Evolutionary conservation across 768 basidiomycete species (phyloP), one percentile per base, ranked within the genome.

Genomic region (Agaricus subrufescens): DNA sequence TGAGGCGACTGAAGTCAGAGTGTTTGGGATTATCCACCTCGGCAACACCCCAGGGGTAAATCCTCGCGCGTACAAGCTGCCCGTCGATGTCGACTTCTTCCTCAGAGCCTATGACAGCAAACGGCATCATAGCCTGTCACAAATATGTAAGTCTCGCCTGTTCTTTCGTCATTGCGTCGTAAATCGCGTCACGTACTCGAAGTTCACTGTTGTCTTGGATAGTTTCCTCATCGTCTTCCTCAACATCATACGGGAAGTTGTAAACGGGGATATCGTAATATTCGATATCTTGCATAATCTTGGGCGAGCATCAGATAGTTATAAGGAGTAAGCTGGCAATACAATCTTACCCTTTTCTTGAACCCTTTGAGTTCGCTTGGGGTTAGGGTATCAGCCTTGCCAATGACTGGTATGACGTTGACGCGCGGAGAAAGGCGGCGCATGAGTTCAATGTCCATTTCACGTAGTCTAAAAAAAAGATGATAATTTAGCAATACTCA

Each of bases 211-310:
- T 99, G 70, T 99, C 97, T 65, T 89, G 86, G 58, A 99, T 92
- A 3, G 97, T 99, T 66, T 98, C 97, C 66, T 98, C 95, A 67
- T 99, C 97, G 67, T 99, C 97, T 71, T 99, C 97, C 71, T 99
- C 97, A 6, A 96, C 87, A 63, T 98, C 97, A 69, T 98, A 99
- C 0, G 97, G 97, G 81, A 99, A 99, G 76, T 98, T 98, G 80
- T 98, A 98, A 40, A 98, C 89, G 4, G 97, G 97, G 63, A 99
- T 98, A 61, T 89, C 88, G 66, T 98, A 98, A 76, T 98, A 83
- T 66, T 98, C 96, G 63, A 99, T 99, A 68, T 99, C 97, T 72
- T 99, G 96, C 96, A 98, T 99, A 65, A 99, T 86, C 94, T 97
- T 62, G 1, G 37, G 2, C 46, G 19, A 30, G 6, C n/a, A 31